Percentiles rank a stretch among this genome's conserved stretches.
Conservation (phyloP, 2,329 filamentous ascomycete genomes). For the Monilinia laxa region DNA sequence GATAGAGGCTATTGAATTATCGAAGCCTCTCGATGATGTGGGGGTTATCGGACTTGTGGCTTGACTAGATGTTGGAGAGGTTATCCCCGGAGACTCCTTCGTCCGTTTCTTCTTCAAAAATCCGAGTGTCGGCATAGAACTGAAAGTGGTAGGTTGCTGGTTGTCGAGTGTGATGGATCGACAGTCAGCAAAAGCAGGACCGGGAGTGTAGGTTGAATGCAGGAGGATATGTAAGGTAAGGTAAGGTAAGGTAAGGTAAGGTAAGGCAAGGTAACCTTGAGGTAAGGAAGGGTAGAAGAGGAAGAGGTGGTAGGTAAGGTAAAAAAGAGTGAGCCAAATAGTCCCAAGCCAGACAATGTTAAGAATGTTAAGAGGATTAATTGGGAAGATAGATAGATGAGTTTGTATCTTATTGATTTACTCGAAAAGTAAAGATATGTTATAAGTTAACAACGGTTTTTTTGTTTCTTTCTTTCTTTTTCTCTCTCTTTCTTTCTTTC, state of each 20-base stretch:
- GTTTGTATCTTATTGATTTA: not conserved
- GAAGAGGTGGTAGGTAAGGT: constrained; percentile 5
- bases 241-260: too few species aligned
- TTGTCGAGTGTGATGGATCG: constrained; percentile 35
- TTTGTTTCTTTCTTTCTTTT: too few species aligned
- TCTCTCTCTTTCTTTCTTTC: too few species aligned
- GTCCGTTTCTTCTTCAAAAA: constrained; percentile 99
- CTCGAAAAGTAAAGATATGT: not conserved
- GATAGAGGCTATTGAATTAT: constrained; percentile 43
- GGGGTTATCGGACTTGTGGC: constrained; percentile 63
- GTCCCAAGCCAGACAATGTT: not conserved
- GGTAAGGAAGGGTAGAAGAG: constrained; percentile 20
- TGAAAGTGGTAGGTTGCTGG: constrained; percentile 32
- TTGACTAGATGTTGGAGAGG: constrained; percentile 66
- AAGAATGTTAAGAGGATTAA: not conserved
- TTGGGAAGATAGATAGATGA: not conserved
- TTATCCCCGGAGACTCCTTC: constrained; percentile 73
- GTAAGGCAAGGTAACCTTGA: too few species aligned
- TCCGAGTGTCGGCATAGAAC: constrained; percentile 85
- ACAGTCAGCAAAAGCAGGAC: constrained; percentile 30
- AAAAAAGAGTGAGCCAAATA: constrained; percentile 1
- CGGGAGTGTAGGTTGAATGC: constrained; percentile 34
- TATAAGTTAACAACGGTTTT: not conserved
- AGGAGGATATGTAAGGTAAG: constrained; percentile 26
- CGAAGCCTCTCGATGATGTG: constrained; percentile 53